Conservation (phyloP, 208 protist genomes). For the Histomonas meleagridis region DNA sequence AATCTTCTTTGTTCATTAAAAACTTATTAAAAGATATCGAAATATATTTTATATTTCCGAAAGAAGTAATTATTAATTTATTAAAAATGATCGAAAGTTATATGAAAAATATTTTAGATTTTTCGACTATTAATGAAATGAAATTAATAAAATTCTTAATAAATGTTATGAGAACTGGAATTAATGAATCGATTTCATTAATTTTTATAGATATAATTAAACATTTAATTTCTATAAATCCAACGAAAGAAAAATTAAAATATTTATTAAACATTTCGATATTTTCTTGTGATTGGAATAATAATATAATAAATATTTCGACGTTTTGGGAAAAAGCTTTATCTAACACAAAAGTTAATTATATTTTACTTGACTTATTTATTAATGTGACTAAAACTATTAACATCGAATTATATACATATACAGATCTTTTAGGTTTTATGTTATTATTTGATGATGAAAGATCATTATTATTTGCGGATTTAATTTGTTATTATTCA, state of each 20-base stretch:
- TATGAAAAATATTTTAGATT: background rate
- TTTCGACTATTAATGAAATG: background rate
- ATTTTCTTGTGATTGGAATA: background rate
- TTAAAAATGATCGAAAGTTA: background rate
- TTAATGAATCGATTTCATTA: background rate
- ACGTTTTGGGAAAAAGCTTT: background rate
- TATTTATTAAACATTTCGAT: background rate
- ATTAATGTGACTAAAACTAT: background rate
- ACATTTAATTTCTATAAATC: background rate
- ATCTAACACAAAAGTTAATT: background rate
- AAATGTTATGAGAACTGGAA: background rate
- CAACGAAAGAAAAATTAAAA: background rate
- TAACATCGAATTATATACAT: background rate
- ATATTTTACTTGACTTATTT: background rate
- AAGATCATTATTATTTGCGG: background rate
- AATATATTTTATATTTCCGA: background rate
- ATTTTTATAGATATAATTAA: background rate
- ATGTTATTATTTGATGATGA: conserved; percentile 27
- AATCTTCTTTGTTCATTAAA: background rate
- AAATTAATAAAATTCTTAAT: background rate
- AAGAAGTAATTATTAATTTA: background rate
- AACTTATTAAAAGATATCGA: background rate
- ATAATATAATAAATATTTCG: background rate
- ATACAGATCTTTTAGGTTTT: background rate
- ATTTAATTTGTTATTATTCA: background rate